Evolutionary conservation across 2,329 filamentous ascomycete genomes (phyloP), one percentile per base, ranked within the genome.

Genomic region (Chrysoporthe austroafricana): DNA sequence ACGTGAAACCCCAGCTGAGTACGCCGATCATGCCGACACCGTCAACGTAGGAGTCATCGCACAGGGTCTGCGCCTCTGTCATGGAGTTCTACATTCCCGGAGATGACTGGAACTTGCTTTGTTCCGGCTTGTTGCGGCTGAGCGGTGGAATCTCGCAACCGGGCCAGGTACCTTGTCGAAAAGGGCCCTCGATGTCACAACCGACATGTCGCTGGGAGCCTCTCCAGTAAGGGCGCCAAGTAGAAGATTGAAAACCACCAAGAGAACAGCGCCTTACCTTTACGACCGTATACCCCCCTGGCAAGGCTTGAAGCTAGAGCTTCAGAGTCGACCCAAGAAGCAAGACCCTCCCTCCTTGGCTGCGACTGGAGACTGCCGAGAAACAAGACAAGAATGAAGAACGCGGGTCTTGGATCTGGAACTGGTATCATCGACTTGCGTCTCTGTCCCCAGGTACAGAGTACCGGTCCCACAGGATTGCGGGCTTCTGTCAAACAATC

Each of bases 331-430:
- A 48, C 21, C 21, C 42, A 18, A 42, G 16, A 5, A 16, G 57
- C 57, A 44, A 42, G 57, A 44, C 39, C 39, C 5, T 42, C 39
- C 39, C 5, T 42, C 57, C 39, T 59, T 44, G 36, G 4, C 26
- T 59, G n/a, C 4, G 34, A 14, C 39, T 59, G 57, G 57, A 59
- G 39, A 32, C 57, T 59, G 57, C 57, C 57, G 57, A 59, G 57
- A 39, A 44, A 44, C 57, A 59, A 59, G 39, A 44, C 57, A 43
- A 59, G n/a, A n/a, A 26, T 44, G 54, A 57, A 32, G 18, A 21
- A 18, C 34, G 34, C 34, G 26, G 43, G 59, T 46, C 59, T 61
- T 61, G 16, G 26, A 34, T 61, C 43, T 6, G 14, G 43, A 39
- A 16, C 26, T n/a, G 21, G n/a, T 11, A 36, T 34, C 21, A 18